Base-by-base conservation (phyloP, 2,329 filamentous ascomycete genomes). In the Hymenotorrendiella dingleyae region DNA sequence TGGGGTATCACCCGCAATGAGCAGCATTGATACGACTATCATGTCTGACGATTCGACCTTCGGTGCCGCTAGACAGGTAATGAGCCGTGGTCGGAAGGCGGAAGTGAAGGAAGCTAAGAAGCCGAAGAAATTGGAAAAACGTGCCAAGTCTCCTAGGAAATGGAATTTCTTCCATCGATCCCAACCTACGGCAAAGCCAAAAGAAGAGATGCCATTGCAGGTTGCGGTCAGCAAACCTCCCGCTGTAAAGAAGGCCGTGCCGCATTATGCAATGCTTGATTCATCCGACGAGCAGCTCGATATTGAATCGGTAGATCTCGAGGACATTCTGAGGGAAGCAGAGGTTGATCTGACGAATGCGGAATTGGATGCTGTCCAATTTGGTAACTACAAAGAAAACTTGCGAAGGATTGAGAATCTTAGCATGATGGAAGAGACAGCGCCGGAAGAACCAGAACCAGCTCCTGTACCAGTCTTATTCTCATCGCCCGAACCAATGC, bases 91-190 rank as follows among this genome's bases (percentile, higher is more conserved):
- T 27, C 52, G 55, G 24, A 48, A 53, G 20, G 30, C 26, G 8
- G 28, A 27, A 21, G 19, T 23, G n/a, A 40, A 46, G 30, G 23
- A 30, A 4, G 11, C 21, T 1, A 40, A 40, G 20, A 43, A 48
- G 29, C 20, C 40, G 12, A 45, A 47, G 10, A 57, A 58, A 1
- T 64, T 73, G 0, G 80, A 72, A 60, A 82, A 80, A 58, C 68
- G 69, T 40, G 58, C 70, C 1, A 72, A 74, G 20, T 76, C 77
- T 16, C 58, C 59, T 5, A 70, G 73, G 6, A 80, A 74, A 52
- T 83, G 79, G 79, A 82, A 80, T 49, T 58, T 82, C 10, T 82
- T 83, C 51, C 70, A 77, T 36, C 69, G 76, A 35, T 73, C 73
- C 0, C 72, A 76, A 22, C 69, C 61, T 3, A 71, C 37, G 4